A percentile compares a stretch with the other conserved stretches of the same genome.
These are phyloP conservation scores for Diaporthe humulicola DNA, from an alignment of 2,329 filamentous ascomycete genomes.

Conservation along the genomic window DNA sequence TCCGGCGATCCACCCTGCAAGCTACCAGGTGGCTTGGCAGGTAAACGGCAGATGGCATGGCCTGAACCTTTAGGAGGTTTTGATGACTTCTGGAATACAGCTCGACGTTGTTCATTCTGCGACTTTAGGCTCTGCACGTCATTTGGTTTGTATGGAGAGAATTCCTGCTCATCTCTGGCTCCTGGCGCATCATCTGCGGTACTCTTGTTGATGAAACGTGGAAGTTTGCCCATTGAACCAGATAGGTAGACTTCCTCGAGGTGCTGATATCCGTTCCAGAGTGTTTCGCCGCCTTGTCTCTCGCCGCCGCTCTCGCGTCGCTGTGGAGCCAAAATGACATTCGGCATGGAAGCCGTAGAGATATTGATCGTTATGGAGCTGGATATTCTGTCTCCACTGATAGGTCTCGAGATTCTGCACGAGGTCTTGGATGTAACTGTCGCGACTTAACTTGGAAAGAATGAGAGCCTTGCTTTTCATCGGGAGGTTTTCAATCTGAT, in stretches of 20 bases:
- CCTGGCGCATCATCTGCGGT: background rate
- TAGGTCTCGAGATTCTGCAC: no score
- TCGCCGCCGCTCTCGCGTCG: background rate
- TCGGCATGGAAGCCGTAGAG: background rate
- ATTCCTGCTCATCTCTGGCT: background rate
- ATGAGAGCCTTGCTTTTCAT: background rate
- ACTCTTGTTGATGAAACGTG: background rate
- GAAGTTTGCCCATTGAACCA: background rate
- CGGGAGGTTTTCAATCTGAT: background rate
- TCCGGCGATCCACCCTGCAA: background rate
- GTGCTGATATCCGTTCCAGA: background rate
- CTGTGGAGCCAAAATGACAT: background rate
- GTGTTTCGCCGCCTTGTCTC: background rate
- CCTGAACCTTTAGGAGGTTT: rapidly evolving
- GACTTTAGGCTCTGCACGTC: background rate
- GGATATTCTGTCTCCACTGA: background rate
- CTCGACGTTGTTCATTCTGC: background rate
- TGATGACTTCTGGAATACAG: background rate
- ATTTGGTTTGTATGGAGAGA: background rate
- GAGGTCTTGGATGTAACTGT: background rate
- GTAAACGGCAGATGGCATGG: background rate
- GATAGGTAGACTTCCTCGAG: background rate
- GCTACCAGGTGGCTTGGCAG: background rate
- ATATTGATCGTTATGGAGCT: background rate
- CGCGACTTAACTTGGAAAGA: background rate